Conservation (phyloP, 1,284 basidiomycete genomes). For the Ganoderma sinense region DNA sequence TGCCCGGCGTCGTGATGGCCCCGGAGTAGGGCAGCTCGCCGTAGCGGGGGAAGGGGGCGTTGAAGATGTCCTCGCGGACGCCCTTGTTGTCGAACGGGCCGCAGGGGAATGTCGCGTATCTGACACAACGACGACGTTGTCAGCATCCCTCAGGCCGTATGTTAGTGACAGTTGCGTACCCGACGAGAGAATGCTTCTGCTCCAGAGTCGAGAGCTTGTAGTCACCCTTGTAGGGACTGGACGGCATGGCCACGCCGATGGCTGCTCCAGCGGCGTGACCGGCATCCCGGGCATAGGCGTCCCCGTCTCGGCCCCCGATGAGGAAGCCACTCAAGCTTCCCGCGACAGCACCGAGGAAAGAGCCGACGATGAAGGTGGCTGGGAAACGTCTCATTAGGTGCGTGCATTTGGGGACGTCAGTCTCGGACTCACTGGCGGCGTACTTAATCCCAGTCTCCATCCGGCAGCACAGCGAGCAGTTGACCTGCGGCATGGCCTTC, state of each 20-base stretch:
- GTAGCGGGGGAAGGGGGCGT: background rate
- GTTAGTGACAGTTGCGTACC: background rate
- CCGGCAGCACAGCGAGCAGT: conserved; percentile 1
- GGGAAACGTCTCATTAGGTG: background rate
- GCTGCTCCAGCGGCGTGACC: background rate
- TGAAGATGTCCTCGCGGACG: background rate
- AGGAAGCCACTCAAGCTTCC: background rate
- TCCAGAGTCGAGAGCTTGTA: background rate
- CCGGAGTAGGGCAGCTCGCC: background rate
- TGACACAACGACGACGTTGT: background rate
- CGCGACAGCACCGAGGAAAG: background rate
- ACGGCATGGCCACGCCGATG: background rate
- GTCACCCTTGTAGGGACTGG: background rate
- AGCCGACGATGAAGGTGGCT: background rate
- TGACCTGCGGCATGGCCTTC: background rate
- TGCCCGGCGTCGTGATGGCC: background rate
- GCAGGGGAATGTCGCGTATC: background rate
- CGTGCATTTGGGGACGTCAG: too few relatives aligned
- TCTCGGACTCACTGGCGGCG: too few relatives aligned
- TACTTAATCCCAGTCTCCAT: background rate
- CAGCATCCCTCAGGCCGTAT: too few relatives aligned
- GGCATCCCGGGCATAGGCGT: background rate
- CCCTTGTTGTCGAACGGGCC: background rate
- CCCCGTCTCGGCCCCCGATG: background rate
- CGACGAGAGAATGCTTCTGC: background rate